Evolutionary conservation across 2,329 filamentous ascomycete species (phyloP).

Genomic region (Paraphaeosphaeria sporulosa): DNA sequence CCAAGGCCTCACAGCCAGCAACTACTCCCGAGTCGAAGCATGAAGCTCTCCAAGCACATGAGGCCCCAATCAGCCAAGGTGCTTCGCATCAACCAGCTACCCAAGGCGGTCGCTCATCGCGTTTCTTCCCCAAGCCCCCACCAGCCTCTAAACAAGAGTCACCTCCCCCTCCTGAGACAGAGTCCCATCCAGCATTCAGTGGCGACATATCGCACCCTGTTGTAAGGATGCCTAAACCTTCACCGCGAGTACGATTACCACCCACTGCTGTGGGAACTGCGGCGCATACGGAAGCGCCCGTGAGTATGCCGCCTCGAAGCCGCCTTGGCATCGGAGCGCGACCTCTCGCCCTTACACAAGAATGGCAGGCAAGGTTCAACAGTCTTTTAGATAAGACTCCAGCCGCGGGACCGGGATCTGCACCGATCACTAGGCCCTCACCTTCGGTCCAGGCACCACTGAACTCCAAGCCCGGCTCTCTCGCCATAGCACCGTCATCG

Average conservation of each 20-base stretch:
- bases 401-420: slow-evolving; percentile 32
- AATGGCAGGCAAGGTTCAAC: slow-evolving; percentile 87
- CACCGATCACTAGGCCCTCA: slow-evolving; percentile 18
- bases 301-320: slow-evolving; percentile 48
- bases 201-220: slow-evolving; percentile 71
- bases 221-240: slow-evolving; percentile 72
- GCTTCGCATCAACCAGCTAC: slow-evolving; percentile 34
- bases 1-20: slow-evolving; percentile 19
- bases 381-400: slow-evolving; percentile 72
- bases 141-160: slow-evolving; percentile 40
- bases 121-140: slow-evolving; percentile 47
- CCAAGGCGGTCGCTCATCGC: slow-evolving; percentile 41
- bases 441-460: slow-evolving; percentile 41
- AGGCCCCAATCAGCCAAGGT: slow-evolving; percentile 33
- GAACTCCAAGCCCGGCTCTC: slow-evolving; percentile 51
- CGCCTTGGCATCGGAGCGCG: slow-evolving; percentile 43
- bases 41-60: slow-evolving; percentile 33
- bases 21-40: slow-evolving; percentile 32
- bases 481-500: slow-evolving; percentile 72
- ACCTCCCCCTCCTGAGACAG: slow-evolving; percentile 72
- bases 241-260: slow-evolving; percentile 83
- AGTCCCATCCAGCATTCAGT: slow-evolving; percentile 75
- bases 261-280: slow-evolving; percentile 58
- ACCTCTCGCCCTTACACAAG: slow-evolving; percentile 52
- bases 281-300: slow-evolving; percentile 45